These are phyloP conservation scores for Salix koriyanagi DNA, from an alignment of 345 rosid genomes.

Conservation along the genomic window DNA sequence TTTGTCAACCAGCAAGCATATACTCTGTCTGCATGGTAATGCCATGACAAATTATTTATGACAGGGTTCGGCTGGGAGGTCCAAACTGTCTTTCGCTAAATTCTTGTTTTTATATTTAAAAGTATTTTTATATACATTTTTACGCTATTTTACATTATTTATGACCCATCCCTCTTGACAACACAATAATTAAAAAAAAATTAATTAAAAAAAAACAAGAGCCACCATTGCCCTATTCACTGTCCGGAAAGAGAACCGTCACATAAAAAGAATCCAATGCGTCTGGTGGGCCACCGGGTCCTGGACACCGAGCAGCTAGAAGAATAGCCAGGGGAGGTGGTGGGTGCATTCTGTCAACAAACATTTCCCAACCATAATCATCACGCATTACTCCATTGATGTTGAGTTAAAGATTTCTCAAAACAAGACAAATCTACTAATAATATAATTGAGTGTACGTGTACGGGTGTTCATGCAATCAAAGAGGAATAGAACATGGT, in stretches of 20 bases:
- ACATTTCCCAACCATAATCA: neutral
- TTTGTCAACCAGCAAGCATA: neutral
- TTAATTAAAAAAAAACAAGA: neutral
- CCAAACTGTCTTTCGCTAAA: too few relatives aligned
- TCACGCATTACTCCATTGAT: neutral
- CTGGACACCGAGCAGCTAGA: neutral
- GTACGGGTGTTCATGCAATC: neutral
- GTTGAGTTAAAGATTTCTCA: neutral
- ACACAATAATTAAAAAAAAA: too few relatives aligned
- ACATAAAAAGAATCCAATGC: slow-evolving; percentile 15
- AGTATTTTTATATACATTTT: too few relatives aligned
- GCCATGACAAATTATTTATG: too few relatives aligned
- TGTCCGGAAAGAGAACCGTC: neutral
- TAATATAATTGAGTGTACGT: neutral
- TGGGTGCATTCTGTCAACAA: neutral
- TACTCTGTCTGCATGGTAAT: neutral
- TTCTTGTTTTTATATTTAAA: too few relatives aligned
- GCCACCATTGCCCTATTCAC: neutral
- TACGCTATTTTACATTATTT: too few relatives aligned
- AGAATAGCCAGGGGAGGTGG: neutral
- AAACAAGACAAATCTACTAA: neutral
- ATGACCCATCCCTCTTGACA: too few relatives aligned
- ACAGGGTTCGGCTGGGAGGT: too few relatives aligned
- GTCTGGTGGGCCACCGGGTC: slow-evolving; percentile 2
- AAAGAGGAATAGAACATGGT: neutral